Conservation (phyloP, 345 rosid genomes). For the Ailanthus altissimus region DNA sequence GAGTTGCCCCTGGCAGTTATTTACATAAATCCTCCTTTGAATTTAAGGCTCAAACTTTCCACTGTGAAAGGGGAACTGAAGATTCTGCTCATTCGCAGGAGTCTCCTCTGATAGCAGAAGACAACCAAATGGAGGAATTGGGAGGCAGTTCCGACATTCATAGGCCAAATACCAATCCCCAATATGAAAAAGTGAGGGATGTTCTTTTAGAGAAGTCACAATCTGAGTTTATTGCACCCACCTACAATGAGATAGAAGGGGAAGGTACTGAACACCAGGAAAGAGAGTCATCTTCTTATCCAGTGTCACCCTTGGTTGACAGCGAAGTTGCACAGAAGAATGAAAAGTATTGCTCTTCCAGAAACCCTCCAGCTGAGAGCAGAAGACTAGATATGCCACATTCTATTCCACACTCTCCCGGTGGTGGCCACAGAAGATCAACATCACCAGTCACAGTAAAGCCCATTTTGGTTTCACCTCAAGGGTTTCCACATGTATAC, state of each 20-base stretch:
- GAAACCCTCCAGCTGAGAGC: constrained; percentile 9
- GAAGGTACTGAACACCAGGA: constrained; percentile 8
- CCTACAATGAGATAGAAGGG: constrained; percentile 6
- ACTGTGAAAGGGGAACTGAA: constrained; percentile 28
- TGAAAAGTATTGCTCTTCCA: background rate
- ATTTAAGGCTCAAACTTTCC: constrained; percentile 22
- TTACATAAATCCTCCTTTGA: constrained; percentile 28
- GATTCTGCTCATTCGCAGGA: constrained; percentile 32
- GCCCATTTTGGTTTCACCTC: constrained; percentile 12
- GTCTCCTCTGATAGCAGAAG: constrained; percentile 20
- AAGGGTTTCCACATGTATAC: background rate
- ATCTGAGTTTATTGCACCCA: background rate
- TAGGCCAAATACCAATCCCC: background rate
- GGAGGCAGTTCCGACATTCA: constrained; percentile 5
- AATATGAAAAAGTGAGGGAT: background rate
- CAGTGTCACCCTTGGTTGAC: background rate
- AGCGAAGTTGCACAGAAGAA: constrained; percentile 6
- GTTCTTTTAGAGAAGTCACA: background rate
- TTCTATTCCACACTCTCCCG: constrained; percentile 16
- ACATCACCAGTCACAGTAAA: background rate
- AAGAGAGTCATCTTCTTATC: background rate
- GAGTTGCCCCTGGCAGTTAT: constrained; percentile 29
- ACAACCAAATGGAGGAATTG: constrained; percentile 6
- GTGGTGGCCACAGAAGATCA: background rate
- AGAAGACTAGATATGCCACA: constrained; percentile 8